These are phyloP conservation scores for Fragaria vesca DNA, from an alignment of 306 rosid species.

Conservation along the genomic window DNA sequence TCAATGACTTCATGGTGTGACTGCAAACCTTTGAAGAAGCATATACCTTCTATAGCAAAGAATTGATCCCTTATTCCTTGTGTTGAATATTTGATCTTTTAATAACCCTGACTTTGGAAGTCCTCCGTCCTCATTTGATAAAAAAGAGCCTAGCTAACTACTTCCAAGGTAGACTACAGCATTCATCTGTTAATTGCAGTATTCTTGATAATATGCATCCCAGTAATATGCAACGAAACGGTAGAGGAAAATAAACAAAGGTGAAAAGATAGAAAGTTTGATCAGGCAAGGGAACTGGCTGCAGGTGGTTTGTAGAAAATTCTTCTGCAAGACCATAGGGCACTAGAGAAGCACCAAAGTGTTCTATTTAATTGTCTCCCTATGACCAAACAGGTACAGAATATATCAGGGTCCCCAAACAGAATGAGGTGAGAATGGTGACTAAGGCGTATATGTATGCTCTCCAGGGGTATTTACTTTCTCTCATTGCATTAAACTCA, in stretches of 20 bases:
- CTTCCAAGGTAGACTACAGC: not conserved
- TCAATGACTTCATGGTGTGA: too few relatives aligned
- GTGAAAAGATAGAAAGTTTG: not conserved
- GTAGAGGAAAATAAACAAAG: too few relatives aligned
- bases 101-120: not conserved
- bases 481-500: slow-evolving; percentile 80
- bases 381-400: slow-evolving; percentile 68
- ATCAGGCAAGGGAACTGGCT: not conserved
- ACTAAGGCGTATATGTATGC: slow-evolving; percentile 62
- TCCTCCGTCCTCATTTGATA: not conserved
- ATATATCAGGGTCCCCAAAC: slow-evolving; percentile 59
- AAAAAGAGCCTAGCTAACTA: not conserved
- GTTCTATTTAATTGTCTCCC: slow-evolving; percentile 30
- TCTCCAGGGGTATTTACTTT: slow-evolving; percentile 65
- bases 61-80: not conserved
- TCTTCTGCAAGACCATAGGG: not conserved
- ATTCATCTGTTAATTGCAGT: not conserved
- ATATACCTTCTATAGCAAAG: not conserved
- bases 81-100: not conserved
- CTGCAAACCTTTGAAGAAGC: not conserved
- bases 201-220: not conserved
- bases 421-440: slow-evolving; percentile 54
- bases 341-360: not conserved
- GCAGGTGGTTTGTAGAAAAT: not conserved
- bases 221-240: not conserved